These are phyloP conservation scores for Chlorella sorokiniana DNA, from an alignment of 139 green algal species.

Conservation along the genomic window DNA sequence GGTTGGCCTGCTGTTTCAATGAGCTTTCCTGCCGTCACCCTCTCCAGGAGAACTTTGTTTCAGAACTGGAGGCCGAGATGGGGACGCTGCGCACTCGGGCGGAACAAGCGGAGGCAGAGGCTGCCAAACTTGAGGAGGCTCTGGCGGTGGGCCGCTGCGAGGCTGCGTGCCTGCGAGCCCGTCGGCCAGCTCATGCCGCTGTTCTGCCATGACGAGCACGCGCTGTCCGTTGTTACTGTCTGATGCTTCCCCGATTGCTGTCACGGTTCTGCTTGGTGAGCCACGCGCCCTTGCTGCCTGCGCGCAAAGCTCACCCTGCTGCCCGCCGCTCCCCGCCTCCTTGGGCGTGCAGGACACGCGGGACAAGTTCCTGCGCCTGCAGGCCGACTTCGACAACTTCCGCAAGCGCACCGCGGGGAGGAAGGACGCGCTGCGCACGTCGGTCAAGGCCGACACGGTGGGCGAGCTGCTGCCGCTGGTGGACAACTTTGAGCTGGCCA, in stretches of 20 bases:
- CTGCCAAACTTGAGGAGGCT: slow-evolving; percentile 25
- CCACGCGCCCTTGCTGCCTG: no score
- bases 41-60: slow-evolving; percentile 35
- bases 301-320: no score
- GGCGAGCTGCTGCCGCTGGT: slow-evolving; percentile 81
- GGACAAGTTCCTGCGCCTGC: slow-evolving; percentile 89
- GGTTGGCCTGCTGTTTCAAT: neutral
- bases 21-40: neutral
- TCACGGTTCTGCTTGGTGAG: no score
- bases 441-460: slow-evolving; percentile 76
- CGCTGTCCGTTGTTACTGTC: no score
- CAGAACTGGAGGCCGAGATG: slow-evolving; percentile 45
- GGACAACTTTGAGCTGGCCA: slow-evolving; percentile 97
- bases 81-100: slow-evolving; percentile 25
- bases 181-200: neutral
- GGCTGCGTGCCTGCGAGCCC: neutral
- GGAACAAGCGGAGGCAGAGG: slow-evolving; percentile 16
- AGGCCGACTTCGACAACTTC: slow-evolving; percentile 99
- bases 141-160: slow-evolving; percentile 17
- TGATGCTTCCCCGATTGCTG: neutral
- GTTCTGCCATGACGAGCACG: no score
- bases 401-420: slow-evolving; percentile 82
- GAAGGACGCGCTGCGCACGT: slow-evolving; percentile 71
- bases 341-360: neutral
- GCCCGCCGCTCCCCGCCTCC: neutral